Evolutionary conservation across 2,329 filamentous ascomycete species (phyloP), one percentile per base, ranked within the genome.

Genomic region (Aspergillus sp.): DNA sequence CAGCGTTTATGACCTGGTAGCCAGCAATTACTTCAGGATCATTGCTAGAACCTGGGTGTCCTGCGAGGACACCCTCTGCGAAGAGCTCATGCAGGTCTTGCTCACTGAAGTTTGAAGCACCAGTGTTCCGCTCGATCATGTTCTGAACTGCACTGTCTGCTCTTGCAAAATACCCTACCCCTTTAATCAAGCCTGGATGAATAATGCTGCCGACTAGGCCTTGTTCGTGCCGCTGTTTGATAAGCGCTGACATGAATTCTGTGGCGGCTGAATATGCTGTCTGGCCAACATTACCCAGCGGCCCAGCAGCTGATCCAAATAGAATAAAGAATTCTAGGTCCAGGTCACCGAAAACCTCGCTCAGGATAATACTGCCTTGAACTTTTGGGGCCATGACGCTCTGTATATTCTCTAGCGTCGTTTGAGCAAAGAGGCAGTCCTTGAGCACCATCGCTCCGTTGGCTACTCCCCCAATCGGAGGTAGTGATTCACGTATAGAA

Each of bases 61-160:
- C 57, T 11, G 64, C 63, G 1, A 73, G 57, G 8, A 76, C 67
- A 5, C 65, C 71, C 56, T 76, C 73, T 8, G 69, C 68, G 47
- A 76, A 68, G 3, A 69, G 59, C 49, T 75, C 71, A 32, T 69
- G 66, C 53, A 71, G 69, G 47, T 75, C 74, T 17, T 67, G 62
- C 25, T 75, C 72, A 7, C 70, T 72, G 66, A 54, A 19, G 5
- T 55, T 15, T 3, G 53, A 17, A 10, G 39, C 44, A 3, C 39
- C 53, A 21, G 42, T 55, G 19, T 42, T 55, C 21, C n/a, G 41
- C n/a, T 55, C 39, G 21, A 55, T 42, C 23, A 32, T 10, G 25
- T 47, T 25, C 8, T 47, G 41, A 19, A 27, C 11, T 17, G 53
- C 25, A 47, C 23, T 19, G 23, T 21, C 53, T 30, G 41, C 53